Conservation (phyloP, 257 asterid genomes). For the Anisodus tanguticus region DNA sequence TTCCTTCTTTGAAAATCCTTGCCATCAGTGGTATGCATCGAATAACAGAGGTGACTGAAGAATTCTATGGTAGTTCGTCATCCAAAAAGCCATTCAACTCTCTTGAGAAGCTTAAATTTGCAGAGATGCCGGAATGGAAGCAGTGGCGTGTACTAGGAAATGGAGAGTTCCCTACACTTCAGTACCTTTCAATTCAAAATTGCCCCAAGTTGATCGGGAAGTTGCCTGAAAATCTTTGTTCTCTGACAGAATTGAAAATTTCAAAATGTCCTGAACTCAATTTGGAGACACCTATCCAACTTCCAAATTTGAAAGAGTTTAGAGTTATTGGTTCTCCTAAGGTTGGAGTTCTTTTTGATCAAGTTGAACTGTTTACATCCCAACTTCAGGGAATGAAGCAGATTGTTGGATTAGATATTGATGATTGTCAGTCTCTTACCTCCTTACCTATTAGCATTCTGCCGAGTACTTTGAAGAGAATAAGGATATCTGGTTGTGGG, state of each 20-base stretch:
- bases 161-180: not conserved
- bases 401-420: fast-evolving
- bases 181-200: not conserved
- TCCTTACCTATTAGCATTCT: not conserved
- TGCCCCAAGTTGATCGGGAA: not conserved
- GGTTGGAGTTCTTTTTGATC: not conserved
- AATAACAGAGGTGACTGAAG: not conserved
- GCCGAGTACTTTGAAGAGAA: not conserved
- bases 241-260: not conserved
- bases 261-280: not conserved
- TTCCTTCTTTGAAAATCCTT: conserved; percentile 23
- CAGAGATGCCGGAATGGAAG: not conserved
- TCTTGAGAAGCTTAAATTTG: not conserved
- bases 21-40: not conserved
- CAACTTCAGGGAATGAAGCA: not conserved
- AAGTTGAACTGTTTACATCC: not conserved
- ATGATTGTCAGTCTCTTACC: fast-evolving
- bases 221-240: conserved; percentile 16
- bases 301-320: not conserved
- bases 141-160: not conserved
- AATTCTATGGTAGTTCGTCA: not conserved
- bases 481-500: fast-evolving
- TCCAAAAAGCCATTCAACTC: not conserved
- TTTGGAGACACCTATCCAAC: not conserved
- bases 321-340: not conserved